These are phyloP conservation scores for Fusarium pininemorale DNA, from an alignment of 2,329 filamentous ascomycete genomes.

Conservation along the genomic window DNA sequence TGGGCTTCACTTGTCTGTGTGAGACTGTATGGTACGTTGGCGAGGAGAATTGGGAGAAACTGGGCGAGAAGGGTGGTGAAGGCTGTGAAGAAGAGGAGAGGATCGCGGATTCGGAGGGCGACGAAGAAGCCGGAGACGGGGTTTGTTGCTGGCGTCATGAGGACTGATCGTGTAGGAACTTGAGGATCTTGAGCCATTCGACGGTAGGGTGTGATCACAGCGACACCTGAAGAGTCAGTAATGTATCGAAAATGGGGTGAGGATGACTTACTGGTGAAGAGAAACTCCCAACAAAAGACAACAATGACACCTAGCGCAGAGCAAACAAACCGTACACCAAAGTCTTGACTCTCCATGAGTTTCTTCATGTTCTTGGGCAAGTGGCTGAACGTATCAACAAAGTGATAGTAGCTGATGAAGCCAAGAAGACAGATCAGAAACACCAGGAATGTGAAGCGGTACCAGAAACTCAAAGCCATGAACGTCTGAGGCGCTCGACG, in stretches of 20 bases:
- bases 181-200: slow-evolving; percentile 49
- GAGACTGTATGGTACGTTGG: slow-evolving; percentile 58
- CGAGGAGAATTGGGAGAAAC: slow-evolving; percentile 57
- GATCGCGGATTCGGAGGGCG: slow-evolving; percentile 43
- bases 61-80: slow-evolving; percentile 56
- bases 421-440: slow-evolving; percentile 47
- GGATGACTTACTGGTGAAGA: slow-evolving; percentile 50
- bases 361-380: slow-evolving; percentile 42
- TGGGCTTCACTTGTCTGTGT: slow-evolving; percentile 51
- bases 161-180: slow-evolving; percentile 48
- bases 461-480: slow-evolving; percentile 48
- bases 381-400: slow-evolving; percentile 35
- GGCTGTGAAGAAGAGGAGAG: slow-evolving; percentile 52
- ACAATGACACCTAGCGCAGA: slow-evolving; percentile 53
- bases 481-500: slow-evolving; percentile 44
- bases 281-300: slow-evolving; percentile 52
- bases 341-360: slow-evolving; percentile 52
- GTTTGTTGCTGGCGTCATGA: slow-evolving; percentile 55
- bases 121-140: slow-evolving; percentile 53
- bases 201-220: slow-evolving; percentile 55
- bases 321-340: slow-evolving; percentile 55
- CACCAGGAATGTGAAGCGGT: slow-evolving; percentile 45
- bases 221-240: slow-evolving; percentile 44
- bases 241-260: fast-evolving
- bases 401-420: slow-evolving; percentile 53